Base-by-base conservation (phyloP, 257 asterid species). In the Lantana camara region DNA sequence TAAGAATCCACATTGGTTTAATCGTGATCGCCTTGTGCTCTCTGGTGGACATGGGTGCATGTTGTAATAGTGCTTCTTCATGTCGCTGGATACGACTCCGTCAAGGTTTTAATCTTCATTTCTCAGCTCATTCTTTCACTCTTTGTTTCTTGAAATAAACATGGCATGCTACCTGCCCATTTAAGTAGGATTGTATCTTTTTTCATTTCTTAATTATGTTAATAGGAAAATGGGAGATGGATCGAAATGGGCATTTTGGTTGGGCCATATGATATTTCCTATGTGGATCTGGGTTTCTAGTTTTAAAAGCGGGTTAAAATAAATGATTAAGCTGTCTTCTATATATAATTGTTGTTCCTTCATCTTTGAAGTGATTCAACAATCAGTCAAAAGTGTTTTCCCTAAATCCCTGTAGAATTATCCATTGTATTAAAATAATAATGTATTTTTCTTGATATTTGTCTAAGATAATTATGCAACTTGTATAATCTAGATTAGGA, bases 21-120 rank as follows among this genome's bases (percentile, higher is more conserved):
- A 90, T 54, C 83, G 99, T 4, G 99, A 93, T 55, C 82, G 99
- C 49, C 90, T 93, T 30, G 95, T 93, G 52, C 87, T 93, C 45
- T 93, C 99, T 40, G 99, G 97, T 60, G 99, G 99, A 6, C 99
- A 93, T 61, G 99, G 97, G 1, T 90, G 95, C 68, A 90, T 90
- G 97, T 86, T 90, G 2, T 95, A 87, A 80, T 90, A 90, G 97
- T 95, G n/a, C 86, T 90, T 69, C 95, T 90, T 73, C 97, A 90
- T 65, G 82, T 90, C 11, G 94, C 97, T 29, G 97, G 97, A 37
- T 90, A 81, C 63, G 97, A 90, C 55, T 60, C 94, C 57, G 91
- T 87, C 53, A 74, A 75, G 94, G 97, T 89, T 22, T 12, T 27
- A 54, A 57, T 57, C 51, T 38, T 57, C 9, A n/a, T 61, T 48